phyloP scores from a whole-genome alignment of 768 basidiomycete genomes.

The Pilatotrama ljubarskyi region DNA sequence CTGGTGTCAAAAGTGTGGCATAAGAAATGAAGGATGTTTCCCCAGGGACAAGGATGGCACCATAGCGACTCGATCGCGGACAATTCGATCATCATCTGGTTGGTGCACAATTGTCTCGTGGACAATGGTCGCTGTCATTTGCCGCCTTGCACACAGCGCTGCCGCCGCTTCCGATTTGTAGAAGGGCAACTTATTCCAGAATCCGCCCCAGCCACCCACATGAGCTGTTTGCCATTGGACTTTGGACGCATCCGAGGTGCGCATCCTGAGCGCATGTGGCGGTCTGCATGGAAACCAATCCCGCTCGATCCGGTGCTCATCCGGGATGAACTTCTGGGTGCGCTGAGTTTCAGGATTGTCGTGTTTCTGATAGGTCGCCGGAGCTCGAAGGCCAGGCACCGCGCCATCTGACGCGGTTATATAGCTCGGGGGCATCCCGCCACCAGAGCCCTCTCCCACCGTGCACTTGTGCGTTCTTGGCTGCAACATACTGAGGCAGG shows the following conservation, averaged over 20 bases:
- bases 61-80: not conserved
- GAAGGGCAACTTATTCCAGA: no score
- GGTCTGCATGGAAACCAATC: not conserved
- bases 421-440: not conserved
- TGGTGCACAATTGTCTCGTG: not conserved
- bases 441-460: not conserved
- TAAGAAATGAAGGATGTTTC: no score
- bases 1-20: no score
- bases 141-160: no score
- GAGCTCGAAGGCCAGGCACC: not conserved
- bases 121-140: not conserved
- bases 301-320: not conserved
- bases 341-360: no score
- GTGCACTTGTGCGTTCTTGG: constrained; percentile 1
- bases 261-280: no score
- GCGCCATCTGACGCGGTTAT: not conserved
- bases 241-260: no score
- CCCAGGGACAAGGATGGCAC: not conserved
- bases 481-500: constrained; percentile 23
- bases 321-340: no score
- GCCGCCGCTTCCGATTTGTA: no score
- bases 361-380: no score
- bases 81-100: not conserved
- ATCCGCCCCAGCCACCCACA: no score
- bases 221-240: no score